phyloP scores from a whole-genome alignment of 192 early-diverging fungal genomes.

The Physocladia obscura region DNA sequence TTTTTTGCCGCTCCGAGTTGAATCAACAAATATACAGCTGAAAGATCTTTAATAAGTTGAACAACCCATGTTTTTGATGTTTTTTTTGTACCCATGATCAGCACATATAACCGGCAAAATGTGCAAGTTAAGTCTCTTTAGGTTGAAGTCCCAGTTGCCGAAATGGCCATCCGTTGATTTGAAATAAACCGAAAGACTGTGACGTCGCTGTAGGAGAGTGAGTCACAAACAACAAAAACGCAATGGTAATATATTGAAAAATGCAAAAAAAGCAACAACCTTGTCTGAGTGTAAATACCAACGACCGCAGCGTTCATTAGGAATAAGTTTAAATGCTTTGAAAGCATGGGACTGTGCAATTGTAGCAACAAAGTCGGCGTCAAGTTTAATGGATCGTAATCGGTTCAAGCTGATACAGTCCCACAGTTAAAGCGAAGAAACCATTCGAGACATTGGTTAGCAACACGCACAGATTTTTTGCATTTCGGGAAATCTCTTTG shows the following conservation, averaged over 20 bases:
- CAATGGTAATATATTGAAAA: background rate
- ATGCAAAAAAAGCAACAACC: slow-evolving; percentile 32
- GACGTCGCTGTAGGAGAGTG: slow-evolving; percentile 18
- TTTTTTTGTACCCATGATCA: slow-evolving; percentile 54
- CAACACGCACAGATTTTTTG: too few species aligned
- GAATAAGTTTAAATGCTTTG: slow-evolving; percentile 58
- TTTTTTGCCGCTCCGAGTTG: slow-evolving; percentile 79
- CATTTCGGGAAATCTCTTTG: too few species aligned
- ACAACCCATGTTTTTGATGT: background rate
- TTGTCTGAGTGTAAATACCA: slow-evolving; percentile 79
- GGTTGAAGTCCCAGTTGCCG: slow-evolving; percentile 79
- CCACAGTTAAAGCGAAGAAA: too few species aligned
- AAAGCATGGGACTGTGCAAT: slow-evolving; percentile 48
- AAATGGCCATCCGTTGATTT: slow-evolving; percentile 94
- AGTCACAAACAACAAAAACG: slow-evolving; percentile 12
- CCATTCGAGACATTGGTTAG: too few species aligned
- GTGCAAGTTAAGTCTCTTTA: slow-evolving; percentile 78
- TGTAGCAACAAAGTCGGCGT: slow-evolving; percentile 69
- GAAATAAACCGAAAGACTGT: slow-evolving; percentile 74
- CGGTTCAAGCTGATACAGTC: slow-evolving; percentile 78
- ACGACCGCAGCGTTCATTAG: slow-evolving; percentile 83
- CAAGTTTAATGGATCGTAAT: slow-evolving; percentile 73
- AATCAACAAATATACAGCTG: slow-evolving; percentile 84
- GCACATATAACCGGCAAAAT: slow-evolving; percentile 56
- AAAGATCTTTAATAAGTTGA: background rate